A percentile compares a stretch with the other conserved stretches of the same genome.
Evolutionary conservation across 2,329 filamentous ascomycete genomes (phyloP).

Genomic region (Fusarium abutilonis): DNA sequence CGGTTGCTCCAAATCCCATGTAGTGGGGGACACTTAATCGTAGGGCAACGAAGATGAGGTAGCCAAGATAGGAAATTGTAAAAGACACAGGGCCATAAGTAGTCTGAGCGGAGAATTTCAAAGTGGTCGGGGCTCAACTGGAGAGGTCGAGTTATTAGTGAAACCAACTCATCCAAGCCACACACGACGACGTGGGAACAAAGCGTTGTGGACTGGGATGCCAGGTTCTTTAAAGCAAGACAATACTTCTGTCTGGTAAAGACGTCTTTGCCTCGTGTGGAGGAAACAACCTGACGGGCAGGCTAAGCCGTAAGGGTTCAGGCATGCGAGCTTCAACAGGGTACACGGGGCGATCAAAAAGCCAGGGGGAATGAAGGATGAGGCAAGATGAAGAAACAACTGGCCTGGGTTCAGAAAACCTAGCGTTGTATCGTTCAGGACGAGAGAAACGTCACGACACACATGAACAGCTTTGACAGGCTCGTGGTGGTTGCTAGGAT

Average conservation of each 20-base stretch:
- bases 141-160: slow-evolving; percentile 43
- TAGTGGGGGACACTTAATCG: slow-evolving; percentile 39
- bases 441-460: slow-evolving; percentile 43
- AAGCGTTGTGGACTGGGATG: slow-evolving; percentile 41
- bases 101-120: slow-evolving; percentile 45
- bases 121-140: slow-evolving; percentile 43
- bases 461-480: slow-evolving; percentile 42
- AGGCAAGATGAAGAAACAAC: slow-evolving; percentile 46
- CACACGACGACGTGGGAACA: slow-evolving; percentile 41
- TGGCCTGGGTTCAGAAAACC: slow-evolving; percentile 37
- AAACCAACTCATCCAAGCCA: slow-evolving; percentile 45
- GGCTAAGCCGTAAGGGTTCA: slow-evolving; percentile 44
- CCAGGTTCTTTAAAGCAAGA: slow-evolving; percentile 40
- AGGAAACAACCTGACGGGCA: slow-evolving; percentile 47
- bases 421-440: slow-evolving; percentile 40
- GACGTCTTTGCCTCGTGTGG: slow-evolving; percentile 41
- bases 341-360: slow-evolving; percentile 46
- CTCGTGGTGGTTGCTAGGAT: slow-evolving; percentile 44
- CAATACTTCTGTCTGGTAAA: slow-evolving; percentile 5
- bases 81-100: slow-evolving; percentile 42
- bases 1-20: slow-evolving; percentile 36
- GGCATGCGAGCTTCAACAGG: slow-evolving; percentile 47
- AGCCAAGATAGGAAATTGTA: slow-evolving; percentile 54
- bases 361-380: slow-evolving; percentile 37
- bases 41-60: slow-evolving; percentile 51